phyloP scores from a whole-genome alignment of 768 basidiomycete genomes.

The Calocybe indica region DNA sequence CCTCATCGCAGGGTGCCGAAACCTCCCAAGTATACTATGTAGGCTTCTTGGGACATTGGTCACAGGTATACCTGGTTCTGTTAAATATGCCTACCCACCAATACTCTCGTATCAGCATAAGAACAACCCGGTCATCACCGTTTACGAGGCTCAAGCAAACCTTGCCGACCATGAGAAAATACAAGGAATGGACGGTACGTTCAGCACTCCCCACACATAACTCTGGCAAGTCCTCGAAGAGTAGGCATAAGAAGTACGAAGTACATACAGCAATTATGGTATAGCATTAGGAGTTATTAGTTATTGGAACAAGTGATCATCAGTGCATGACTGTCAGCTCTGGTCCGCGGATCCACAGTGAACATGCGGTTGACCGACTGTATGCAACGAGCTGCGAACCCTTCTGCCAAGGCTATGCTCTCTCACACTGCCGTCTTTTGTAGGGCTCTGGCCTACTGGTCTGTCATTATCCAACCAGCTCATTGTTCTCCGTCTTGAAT shows the following conservation, averaged over 20 bases:
- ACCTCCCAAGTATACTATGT: conserved; percentile 75
- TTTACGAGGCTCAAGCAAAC: conserved; percentile 87
- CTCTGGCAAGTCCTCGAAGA: background rate
- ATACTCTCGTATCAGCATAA: conserved; percentile 50
- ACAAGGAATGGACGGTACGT: conserved; percentile 64
- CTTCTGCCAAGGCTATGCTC: background rate
- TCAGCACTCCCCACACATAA: conserved; percentile 38
- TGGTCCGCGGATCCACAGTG: too few species aligned
- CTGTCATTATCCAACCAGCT: conserved; percentile 33
- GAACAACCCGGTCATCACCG: conserved; percentile 69
- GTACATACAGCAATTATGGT: background rate
- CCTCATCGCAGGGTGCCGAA: conserved; percentile 74
- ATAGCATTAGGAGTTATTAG: too few species aligned
- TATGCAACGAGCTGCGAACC: too few species aligned
- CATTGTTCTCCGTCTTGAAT: conserved; percentile 28
- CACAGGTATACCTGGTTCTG: conserved; percentile 43
- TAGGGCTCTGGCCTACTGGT: conserved; percentile 12
- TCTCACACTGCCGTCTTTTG: conserved; percentile 3
- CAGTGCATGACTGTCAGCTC: too few species aligned
- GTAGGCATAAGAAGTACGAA: background rate
- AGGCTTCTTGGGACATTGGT: conserved; percentile 81
- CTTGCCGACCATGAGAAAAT: conserved; percentile 86
- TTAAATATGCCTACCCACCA: background rate
- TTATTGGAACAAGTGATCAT: too few species aligned
- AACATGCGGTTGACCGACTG: too few species aligned